These are phyloP conservation scores for Mycothermus thermophilus DNA, from an alignment of 495 filamentous ascomycete species.

Conservation along the genomic window DNA sequence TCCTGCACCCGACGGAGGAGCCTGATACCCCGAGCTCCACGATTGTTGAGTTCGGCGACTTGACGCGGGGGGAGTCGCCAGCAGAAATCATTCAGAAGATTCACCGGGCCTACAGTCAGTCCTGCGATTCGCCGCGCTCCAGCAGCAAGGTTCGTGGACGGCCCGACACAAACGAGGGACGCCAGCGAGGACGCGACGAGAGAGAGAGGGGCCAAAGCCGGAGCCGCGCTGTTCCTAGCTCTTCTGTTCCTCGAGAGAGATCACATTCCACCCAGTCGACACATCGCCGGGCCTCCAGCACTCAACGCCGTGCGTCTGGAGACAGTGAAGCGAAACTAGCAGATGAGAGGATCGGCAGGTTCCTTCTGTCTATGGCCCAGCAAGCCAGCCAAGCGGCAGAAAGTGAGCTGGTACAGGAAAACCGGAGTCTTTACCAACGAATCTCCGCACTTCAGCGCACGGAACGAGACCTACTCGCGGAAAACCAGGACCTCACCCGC, in stretches of 20 bases:
- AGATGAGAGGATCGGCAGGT: constrained; percentile 1
- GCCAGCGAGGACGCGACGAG: neutral
- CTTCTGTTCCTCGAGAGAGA: neutral
- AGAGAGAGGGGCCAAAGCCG: constrained; percentile 2
- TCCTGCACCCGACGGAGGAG: too few species aligned
- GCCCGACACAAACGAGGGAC: neutral
- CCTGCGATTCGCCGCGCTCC: neutral
- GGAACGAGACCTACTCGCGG: constrained; percentile 7
- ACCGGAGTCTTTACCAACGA: constrained; percentile 7
- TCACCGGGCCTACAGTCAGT: neutral
- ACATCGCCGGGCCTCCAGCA: too few species aligned
- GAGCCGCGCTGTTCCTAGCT: neutral
- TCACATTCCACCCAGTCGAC: constrained; percentile 2
- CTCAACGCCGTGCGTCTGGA: too few species aligned
- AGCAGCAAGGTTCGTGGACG: neutral
- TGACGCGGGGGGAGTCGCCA: constrained; percentile 1
- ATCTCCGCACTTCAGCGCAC: constrained; percentile 8
- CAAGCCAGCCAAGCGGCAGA: neutral
- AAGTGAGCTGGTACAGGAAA: constrained; percentile 6
- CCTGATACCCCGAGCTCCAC: constrained; percentile 5
- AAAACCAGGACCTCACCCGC: constrained; percentile 7
- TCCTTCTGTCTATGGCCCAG: constrained; percentile 1
- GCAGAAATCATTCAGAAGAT: constrained; percentile 1
- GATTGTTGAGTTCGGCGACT: constrained; percentile 5
- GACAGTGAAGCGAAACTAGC: neutral